phyloP scores from a whole-genome alignment of 2,329 filamentous ascomycete genomes.

The Pseudocercospora musae region DNA sequence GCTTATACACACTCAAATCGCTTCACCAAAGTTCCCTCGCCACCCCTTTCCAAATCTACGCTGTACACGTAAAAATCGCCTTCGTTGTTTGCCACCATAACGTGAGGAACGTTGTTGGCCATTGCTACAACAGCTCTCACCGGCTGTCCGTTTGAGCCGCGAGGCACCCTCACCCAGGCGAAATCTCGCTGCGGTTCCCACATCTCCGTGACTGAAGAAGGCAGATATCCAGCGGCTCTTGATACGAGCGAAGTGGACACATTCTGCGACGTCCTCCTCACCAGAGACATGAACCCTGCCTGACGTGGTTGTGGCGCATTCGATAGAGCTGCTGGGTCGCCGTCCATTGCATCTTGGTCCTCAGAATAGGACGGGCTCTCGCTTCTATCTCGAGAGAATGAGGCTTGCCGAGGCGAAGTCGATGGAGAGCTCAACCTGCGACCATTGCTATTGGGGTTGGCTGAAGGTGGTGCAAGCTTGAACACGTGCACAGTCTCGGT shows the following conservation, averaged over 20 bases:
- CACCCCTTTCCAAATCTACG: conserved; percentile 90
- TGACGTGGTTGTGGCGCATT: conserved; percentile 47
- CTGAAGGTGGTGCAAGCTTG: conserved; percentile 59
- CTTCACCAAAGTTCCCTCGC: conserved; percentile 85
- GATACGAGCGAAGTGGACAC: conserved; percentile 86
- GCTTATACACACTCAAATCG: conserved; percentile 76
- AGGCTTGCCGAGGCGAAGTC: conserved; percentile 24
- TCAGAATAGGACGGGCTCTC: conserved; percentile 36
- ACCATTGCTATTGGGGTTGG: conserved; percentile 24
- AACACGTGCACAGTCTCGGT: conserved; percentile 98
- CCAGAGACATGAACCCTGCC: conserved; percentile 82
- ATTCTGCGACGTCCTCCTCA: conserved; percentile 91
- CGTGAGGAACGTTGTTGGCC: conserved; percentile 88
- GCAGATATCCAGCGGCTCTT: conserved; percentile 86
- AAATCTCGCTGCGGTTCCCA: conserved; percentile 96
- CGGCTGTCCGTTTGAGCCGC: conserved; percentile 51
- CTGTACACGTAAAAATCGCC: conserved; percentile 93
- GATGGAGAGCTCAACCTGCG: conserved; percentile 27
- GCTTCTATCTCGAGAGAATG: conserved; percentile 38
- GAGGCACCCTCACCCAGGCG: conserved; percentile 91
- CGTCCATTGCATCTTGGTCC: conserved; percentile 30
- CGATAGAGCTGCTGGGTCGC: conserved; percentile 21
- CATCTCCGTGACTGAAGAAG: conserved; percentile 92
- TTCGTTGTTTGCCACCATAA: conserved; percentile 97
- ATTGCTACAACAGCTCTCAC: conserved; percentile 93